Evolutionary conservation across 2,329 filamentous ascomycete species (phyloP).

Genomic region (Cytospora piceae): DNA sequence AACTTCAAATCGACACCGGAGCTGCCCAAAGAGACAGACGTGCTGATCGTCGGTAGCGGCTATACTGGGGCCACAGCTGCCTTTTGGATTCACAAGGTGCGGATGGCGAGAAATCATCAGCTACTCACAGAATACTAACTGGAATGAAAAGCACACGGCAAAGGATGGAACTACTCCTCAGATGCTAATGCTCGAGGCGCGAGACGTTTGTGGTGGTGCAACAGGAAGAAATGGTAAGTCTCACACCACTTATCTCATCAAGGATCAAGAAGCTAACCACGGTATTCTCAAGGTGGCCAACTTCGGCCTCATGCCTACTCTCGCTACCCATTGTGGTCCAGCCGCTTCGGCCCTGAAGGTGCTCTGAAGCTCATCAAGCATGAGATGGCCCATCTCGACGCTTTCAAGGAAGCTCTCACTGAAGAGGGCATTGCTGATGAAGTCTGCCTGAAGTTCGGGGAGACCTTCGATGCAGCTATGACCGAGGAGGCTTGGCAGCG

Average conservation of each 20-base stretch:
- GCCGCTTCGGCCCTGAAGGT: constrained; percentile 36
- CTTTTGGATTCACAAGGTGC: constrained; percentile 36
- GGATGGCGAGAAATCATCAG: neutral
- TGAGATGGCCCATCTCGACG: constrained; percentile 37
- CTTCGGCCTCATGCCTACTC: constrained; percentile 37
- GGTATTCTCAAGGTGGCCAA: constrained; percentile 28
- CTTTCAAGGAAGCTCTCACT: constrained; percentile 25
- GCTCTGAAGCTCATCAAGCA: constrained; percentile 38
- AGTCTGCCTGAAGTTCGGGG: constrained; percentile 37
- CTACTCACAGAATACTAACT: neutral
- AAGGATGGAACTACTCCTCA: constrained; percentile 28
- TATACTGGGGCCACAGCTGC: constrained; percentile 36
- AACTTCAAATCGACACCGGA: constrained; percentile 27
- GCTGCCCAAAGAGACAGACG: constrained; percentile 30
- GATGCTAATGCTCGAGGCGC: constrained; percentile 31
- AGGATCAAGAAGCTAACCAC: neutral
- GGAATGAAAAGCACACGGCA: constrained; percentile 26
- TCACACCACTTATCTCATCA: neutral
- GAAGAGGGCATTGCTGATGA: constrained; percentile 37
- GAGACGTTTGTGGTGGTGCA: constrained; percentile 32
- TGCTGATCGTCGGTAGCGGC: constrained; percentile 35
- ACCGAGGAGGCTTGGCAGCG: constrained; percentile 38
- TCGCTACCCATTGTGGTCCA: constrained; percentile 37
- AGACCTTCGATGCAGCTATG: constrained; percentile 42
- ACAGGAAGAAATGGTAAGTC: constrained; percentile 36